Base-by-base conservation (phyloP, 768 basidiomycete genomes). In the Basidioascus undulatus region DNA sequence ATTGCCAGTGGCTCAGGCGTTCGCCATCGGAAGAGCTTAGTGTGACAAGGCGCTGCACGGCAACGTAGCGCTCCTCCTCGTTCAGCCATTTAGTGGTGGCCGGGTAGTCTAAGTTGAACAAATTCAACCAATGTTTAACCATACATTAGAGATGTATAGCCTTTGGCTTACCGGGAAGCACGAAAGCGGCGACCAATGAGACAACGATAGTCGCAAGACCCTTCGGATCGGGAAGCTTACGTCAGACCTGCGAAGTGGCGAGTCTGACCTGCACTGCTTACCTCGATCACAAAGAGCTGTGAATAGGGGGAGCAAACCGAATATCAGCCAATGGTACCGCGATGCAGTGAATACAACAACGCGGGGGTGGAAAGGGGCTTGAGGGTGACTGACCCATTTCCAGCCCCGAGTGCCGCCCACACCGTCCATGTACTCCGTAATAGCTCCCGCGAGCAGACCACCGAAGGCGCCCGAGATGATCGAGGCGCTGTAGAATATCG, bases 401-500 rank as follows among this genome's bases (percentile, higher is more conserved):
- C 57, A 59, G 0, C 58, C 58, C 40, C 49, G 45, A 25, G 45
- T 50, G n/a, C 43, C 40, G 1, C 34, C 48, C 2, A 47, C 32
- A 12, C 50, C 52, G 37, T 59, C 50, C 49, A 59, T 44, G 20
- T 51, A 48, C 8, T 48, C 35, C 16, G 55, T 57, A 40, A 59
- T 53, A 27, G 50, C 55, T 7, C 56, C 58, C 6, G 56, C 58
- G 11, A 57, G 49, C 2, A 59, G 37, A 25, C 58, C 58, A 32
- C 56, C 55, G 45, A 57, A 55, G 5, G 58, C 54, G 1, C 58
- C 58, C 10, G 54, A 53, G 0, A 56, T 45, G 3, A 57, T 41
- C 11, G 56, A 52, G 10, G 57, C 57, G 15, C 54, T 49, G 46
- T 59, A 59, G 47, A 56, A 59, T 16, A 53, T 18, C 18, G 57